Evolutionary conservation across 371 early-diverging fungal genomes (phyloP), one percentile per base, ranked within the genome.

Genomic region (Lichtheimia corymbifera): DNA sequence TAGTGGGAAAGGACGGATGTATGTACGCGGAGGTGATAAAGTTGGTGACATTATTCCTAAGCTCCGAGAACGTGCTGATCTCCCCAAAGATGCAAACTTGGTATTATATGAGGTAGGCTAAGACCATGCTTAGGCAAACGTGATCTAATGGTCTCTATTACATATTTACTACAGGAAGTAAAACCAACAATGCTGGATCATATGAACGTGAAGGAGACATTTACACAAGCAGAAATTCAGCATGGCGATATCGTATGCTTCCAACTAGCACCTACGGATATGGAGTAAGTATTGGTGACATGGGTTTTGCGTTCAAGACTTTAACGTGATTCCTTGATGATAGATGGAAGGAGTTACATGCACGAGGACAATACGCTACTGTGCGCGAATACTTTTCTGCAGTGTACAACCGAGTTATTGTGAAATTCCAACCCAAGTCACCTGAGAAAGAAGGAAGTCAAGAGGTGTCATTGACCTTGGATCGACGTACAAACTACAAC

Each of bases 231-330:
- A 30, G 94, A 94, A 67, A 79, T 97, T 43, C 88, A 89, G 62
- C 53, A 84, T 60, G 96, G 97, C 12, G 95, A 96, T 67, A 95
- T 95, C 55, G 83, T 96, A 54, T 90, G 89, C 68, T 91, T 87
- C 77, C 93, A 93, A 66, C 75, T 73, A 22, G 83, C 78, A 6
- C 45, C 84, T 40, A 65, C 76, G 0, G 68, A 70, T n/a, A 73
- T 81, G 56, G 82, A 88, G 90, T 89, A 84, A 55, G 84, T 52
- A 22, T 6, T 3, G 13, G 18, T 12, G 0, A 4, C 25, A 15
- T 7, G 18, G 20, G 6, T 27, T 44, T 25, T 18, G 30, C 13
- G 4, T 41, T 20, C 18, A 15, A 15, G 14, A 35, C 9, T 14
- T 18, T 58, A 40, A 15, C 45, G 11, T 12, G 22, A 9, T 14